Evolutionary conservation across 2,329 filamentous ascomycete species (phyloP).

Genomic region (Penicillium sp.): DNA sequence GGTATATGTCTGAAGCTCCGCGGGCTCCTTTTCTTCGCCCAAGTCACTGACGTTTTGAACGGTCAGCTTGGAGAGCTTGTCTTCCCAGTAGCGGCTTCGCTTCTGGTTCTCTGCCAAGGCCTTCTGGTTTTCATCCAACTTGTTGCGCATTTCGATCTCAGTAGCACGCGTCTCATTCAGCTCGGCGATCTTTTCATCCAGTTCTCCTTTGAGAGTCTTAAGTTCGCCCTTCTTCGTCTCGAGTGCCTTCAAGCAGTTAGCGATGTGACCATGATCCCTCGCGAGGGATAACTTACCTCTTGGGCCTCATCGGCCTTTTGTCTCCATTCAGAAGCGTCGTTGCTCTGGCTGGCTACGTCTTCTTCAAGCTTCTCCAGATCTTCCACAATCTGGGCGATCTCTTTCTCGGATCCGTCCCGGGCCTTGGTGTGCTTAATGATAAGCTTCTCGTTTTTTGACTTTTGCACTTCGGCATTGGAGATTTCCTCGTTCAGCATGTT

Average conservation of each 20-base stretch:
- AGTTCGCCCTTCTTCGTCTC: constrained; percentile 75
- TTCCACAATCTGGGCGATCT: constrained; percentile 63
- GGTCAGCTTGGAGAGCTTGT: constrained; percentile 77
- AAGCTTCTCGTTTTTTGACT: constrained; percentile 90
- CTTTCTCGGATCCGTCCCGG: constrained; percentile 68
- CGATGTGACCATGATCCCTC: constrained; percentile 1
- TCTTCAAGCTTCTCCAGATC: constrained; percentile 74
- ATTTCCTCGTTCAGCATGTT: constrained; percentile 71
- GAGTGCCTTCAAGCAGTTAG: constrained; percentile 50
- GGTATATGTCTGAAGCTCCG: constrained; percentile 67
- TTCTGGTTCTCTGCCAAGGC: constrained; percentile 78
- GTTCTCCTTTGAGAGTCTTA: constrained; percentile 68
- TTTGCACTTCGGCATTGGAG: constrained; percentile 78
- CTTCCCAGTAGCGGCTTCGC: constrained; percentile 76
- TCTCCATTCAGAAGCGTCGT: constrained; percentile 66
- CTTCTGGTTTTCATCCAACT: constrained; percentile 94
- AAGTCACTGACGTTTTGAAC: constrained; percentile 76
- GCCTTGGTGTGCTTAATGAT: constrained; percentile 81
- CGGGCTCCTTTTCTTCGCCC: constrained; percentile 47
- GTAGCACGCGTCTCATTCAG: constrained; percentile 81
- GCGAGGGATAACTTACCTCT: constrained; percentile 41
- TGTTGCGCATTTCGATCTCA: constrained; percentile 98
- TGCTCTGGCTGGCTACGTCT: constrained; percentile 71
- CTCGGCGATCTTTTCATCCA: constrained; percentile 79
- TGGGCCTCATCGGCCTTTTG: constrained; percentile 75